These are phyloP conservation scores for Melampsora americana DNA, from an alignment of 1,284 basidiomycete species.

Conservation along the genomic window DNA sequence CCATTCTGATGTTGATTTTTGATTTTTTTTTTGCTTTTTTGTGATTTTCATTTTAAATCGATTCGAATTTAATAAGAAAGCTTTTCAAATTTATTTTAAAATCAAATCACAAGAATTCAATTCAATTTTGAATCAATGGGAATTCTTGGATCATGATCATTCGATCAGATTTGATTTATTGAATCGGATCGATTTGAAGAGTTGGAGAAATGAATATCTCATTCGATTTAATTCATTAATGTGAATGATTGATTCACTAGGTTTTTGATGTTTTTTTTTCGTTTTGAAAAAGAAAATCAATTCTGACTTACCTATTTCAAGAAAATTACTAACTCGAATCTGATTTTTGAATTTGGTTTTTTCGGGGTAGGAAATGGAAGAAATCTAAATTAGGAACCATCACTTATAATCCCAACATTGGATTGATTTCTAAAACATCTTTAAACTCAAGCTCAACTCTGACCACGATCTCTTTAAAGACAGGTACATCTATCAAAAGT, in stretches of 20 bases:
- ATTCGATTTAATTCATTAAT: background rate
- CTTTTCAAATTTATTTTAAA: background rate
- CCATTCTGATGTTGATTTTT: no score
- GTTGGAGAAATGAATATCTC: conserved; percentile 2
- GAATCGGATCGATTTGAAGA: background rate
- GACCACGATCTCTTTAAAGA: background rate
- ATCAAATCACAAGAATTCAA: background rate
- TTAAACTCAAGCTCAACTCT: no score
- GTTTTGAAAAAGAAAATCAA: no score
- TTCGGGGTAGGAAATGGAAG: background rate
- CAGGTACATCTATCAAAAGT: background rate
- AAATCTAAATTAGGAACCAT: background rate
- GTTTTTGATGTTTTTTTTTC: no score
- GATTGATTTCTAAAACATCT: background rate
- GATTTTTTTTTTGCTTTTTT: background rate
- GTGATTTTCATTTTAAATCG: no score
- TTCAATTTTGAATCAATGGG: background rate
- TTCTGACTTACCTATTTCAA: no score
- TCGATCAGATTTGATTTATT: no score
- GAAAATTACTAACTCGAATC: background rate
- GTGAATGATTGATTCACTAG: no score
- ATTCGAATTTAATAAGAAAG: no score
- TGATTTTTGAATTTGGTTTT: background rate
- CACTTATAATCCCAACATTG: background rate
- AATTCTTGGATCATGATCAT: no score